These are phyloP conservation scores for Porcisia hertigi DNA, from an alignment of 208 protist genomes.

Conservation along the genomic window DNA sequence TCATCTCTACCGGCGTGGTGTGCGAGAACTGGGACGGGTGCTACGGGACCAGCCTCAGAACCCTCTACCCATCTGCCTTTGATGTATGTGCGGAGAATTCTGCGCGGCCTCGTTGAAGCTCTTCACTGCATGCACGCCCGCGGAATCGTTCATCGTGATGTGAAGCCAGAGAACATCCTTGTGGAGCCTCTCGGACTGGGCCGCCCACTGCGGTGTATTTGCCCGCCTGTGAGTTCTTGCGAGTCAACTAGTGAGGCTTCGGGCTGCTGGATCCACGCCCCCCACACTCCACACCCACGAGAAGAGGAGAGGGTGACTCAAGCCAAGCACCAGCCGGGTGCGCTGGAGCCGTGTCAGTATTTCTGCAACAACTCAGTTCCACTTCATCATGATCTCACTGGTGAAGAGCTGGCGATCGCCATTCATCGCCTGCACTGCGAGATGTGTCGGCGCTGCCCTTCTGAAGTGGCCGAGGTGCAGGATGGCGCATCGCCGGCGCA, in stretches of 20 bases:
- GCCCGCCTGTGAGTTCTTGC: conserved; percentile 14
- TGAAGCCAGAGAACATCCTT: conserved; percentile 60
- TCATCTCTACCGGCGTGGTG: conserved; percentile 18
- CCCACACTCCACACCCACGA: neutral
- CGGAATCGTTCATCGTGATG: conserved; percentile 65
- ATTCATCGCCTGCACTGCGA: conserved; percentile 27
- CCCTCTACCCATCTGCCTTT: conserved; percentile 27
- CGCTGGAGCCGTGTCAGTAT: conserved; percentile 19
- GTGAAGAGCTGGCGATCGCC: conserved; percentile 14
- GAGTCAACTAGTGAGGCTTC: neutral
- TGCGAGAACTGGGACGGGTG: neutral
- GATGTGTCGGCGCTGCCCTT: conserved; percentile 6
- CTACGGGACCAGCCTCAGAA: neutral
- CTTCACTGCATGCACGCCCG: conserved; percentile 53
- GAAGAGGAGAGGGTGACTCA: neutral
- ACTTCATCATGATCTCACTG: conserved; percentile 29
- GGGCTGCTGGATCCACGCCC: conserved; percentile 28
- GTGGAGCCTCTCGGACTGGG: conserved; percentile 46
- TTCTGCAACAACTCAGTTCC: conserved; percentile 10
- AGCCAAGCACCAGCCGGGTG: neutral
- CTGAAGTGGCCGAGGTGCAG: neutral
- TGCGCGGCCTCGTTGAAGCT: conserved; percentile 37
- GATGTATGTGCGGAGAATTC: conserved; percentile 26
- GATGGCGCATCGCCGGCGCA: neutral
- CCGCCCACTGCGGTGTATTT: conserved; percentile 32